Conservation (phyloP, 306 rosid species). For the Medicago arabica region DNA sequence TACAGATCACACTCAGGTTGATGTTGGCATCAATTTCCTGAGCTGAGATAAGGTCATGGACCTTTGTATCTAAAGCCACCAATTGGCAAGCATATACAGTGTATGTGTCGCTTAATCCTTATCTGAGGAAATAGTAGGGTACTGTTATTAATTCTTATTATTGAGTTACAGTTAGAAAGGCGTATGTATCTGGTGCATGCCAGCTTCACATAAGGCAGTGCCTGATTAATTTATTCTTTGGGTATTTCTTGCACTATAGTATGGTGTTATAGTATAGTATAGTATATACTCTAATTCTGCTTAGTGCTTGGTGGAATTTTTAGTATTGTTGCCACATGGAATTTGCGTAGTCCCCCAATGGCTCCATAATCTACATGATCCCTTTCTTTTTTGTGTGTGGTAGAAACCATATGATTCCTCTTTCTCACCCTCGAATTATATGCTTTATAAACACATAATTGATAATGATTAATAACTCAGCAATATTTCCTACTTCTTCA, state of each 20-base stretch:
- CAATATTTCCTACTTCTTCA: no score
- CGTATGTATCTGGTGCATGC: slow-evolving; percentile 41
- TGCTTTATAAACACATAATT: not conserved
- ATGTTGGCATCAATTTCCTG: slow-evolving; percentile 4
- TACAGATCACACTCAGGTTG: slow-evolving; percentile 7
- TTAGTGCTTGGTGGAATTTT: no score
- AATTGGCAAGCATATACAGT: not conserved
- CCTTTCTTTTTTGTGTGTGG: no score
- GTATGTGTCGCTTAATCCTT: slow-evolving; percentile 23
- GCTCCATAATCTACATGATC: no score
- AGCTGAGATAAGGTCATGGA: not conserved
- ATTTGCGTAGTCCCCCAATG: no score
- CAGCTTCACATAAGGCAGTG: slow-evolving; percentile 40
- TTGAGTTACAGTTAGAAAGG: slow-evolving; percentile 39
- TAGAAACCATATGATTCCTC: no score
- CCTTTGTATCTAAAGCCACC: not conserved
- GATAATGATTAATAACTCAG: no score
- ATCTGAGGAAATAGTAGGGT: slow-evolving; percentile 10
- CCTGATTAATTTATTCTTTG: slow-evolving; percentile 5
- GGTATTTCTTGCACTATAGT: not conserved
- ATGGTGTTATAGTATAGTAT: no score
- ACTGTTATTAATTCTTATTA: slow-evolving; percentile 18
- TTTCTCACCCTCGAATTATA: not conserved
- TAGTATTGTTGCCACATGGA: no score
- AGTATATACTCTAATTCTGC: no score